phyloP scores from a whole-genome alignment of 441 rosid genomes.

The Erodium trifolium region DNA sequence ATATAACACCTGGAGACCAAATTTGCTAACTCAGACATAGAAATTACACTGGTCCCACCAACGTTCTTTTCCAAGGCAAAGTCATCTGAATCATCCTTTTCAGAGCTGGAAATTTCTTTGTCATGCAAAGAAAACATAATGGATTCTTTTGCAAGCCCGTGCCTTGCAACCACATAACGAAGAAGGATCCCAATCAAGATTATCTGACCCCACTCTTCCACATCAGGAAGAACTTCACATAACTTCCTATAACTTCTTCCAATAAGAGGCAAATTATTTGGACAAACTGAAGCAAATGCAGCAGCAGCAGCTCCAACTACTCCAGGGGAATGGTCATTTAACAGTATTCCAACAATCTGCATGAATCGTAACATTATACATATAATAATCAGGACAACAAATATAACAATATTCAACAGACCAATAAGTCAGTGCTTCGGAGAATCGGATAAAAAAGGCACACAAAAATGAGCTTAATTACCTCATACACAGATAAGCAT shows the following conservation, averaged over 20 bases:
- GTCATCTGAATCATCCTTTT: constrained; percentile 36
- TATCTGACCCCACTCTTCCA: constrained; percentile 99
- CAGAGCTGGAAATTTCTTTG: constrained; percentile 33
- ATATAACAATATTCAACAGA: background rate
- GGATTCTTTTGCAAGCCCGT: constrained; percentile 85
- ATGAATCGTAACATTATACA: constrained; percentile 17
- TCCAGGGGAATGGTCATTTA: constrained; percentile 75
- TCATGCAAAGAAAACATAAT: constrained; percentile 59
- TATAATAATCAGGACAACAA: background rate
- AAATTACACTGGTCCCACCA: constrained; percentile 24
- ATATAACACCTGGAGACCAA: constrained; percentile 63
- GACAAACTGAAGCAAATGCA: constrained; percentile 79
- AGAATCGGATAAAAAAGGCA: no score
- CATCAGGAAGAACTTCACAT: constrained; percentile 91
- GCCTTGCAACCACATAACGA: constrained; percentile 70
- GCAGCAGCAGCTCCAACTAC: constrained; percentile 97
- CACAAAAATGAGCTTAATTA: no score
- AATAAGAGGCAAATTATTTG: constrained; percentile 62
- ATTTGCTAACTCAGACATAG: constrained; percentile 35
- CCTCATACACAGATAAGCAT: no score
- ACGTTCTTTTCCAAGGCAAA: constrained; percentile 30
- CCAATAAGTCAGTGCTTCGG: no score
- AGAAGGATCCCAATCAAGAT: constrained; percentile 65
- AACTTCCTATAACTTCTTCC: constrained; percentile 60
- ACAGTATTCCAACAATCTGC: constrained; percentile 77